phyloP scores from a whole-genome alignment of 2,329 filamentous ascomycete genomes.

The Trichoderma cornu-damae region DNA sequence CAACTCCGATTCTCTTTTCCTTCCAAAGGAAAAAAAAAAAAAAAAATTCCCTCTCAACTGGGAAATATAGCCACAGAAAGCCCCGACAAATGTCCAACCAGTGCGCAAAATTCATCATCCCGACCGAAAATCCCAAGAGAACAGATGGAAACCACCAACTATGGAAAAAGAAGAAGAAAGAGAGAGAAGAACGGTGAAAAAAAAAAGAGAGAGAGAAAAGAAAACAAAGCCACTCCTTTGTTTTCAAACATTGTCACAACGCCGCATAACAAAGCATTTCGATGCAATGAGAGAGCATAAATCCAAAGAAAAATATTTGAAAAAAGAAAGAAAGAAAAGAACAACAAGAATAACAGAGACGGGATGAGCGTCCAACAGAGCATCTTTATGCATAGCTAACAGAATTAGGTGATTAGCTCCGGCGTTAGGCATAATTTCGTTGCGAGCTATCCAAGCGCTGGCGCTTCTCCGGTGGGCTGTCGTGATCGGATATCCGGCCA shows the following conservation, averaged over 20 bases:
- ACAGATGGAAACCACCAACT: background rate
- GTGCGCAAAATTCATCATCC: slow-evolving; percentile 9
- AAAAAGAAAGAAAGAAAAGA: background rate
- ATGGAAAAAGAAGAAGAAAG: background rate
- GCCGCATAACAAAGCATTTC: slow-evolving; percentile 4
- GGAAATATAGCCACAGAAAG: background rate
- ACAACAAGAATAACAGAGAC: background rate
- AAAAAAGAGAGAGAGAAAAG: background rate
- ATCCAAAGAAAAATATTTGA: background rate
- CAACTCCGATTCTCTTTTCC: slow-evolving; percentile 12
- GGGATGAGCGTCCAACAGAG: background rate
- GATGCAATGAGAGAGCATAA: slow-evolving; percentile 12
- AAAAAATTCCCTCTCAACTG: background rate
- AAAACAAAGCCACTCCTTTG: slow-evolving; percentile 11
- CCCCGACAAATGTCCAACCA: slow-evolving; percentile 20
- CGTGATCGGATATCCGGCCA: slow-evolving; percentile 35
- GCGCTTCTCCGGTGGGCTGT: slow-evolving; percentile 48
- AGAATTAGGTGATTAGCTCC: background rate
- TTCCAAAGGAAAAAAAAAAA: background rate
- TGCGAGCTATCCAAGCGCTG: slow-evolving; percentile 46
- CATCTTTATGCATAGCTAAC: background rate
- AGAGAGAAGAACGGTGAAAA: no score
- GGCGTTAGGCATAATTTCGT: slow-evolving; percentile 37
- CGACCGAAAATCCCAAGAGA: slow-evolving; percentile 1
- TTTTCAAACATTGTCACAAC: slow-evolving; percentile 15